phyloP scores from a whole-genome alignment of 2,329 filamentous ascomycete genomes.

The Cercospora nicotianae region DNA sequence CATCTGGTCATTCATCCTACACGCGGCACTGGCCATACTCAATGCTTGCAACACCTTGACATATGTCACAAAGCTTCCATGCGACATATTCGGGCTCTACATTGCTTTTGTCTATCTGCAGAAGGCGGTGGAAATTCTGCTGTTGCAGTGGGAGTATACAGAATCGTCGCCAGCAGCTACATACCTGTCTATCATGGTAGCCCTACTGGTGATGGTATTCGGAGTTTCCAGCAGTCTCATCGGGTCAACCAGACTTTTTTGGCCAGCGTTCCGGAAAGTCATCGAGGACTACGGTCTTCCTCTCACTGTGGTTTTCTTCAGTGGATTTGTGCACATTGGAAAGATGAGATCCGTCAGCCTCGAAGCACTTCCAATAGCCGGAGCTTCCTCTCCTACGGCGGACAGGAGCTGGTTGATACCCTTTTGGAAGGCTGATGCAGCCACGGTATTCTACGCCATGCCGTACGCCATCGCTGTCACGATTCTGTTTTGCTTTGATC shows the following conservation, averaged over 20 bases:
- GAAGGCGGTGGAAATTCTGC: background rate
- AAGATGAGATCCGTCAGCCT: background rate
- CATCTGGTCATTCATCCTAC: background rate
- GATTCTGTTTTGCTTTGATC: background rate
- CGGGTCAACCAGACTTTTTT: background rate
- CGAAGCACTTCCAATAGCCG: background rate
- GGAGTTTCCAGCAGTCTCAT: background rate
- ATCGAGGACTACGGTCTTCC: background rate
- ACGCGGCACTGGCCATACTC: background rate
- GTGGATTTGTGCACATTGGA: background rate
- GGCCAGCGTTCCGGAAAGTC: background rate
- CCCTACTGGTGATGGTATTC: background rate
- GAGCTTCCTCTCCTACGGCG: background rate
- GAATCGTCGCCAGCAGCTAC: background rate
- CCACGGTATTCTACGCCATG: background rate
- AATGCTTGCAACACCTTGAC: background rate
- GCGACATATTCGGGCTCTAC: background rate
- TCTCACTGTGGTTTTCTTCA: background rate
- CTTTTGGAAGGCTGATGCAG: background rate
- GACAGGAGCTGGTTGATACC: background rate
- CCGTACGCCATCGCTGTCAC: background rate
- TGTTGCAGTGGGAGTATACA: background rate
- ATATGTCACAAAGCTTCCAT: background rate
- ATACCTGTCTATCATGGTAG: background rate
- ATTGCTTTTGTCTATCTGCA: background rate